These are phyloP conservation scores for Phytophthora citrophthora DNA, from an alignment of 352 stramenopile genomes.

Conservation along the genomic window DNA sequence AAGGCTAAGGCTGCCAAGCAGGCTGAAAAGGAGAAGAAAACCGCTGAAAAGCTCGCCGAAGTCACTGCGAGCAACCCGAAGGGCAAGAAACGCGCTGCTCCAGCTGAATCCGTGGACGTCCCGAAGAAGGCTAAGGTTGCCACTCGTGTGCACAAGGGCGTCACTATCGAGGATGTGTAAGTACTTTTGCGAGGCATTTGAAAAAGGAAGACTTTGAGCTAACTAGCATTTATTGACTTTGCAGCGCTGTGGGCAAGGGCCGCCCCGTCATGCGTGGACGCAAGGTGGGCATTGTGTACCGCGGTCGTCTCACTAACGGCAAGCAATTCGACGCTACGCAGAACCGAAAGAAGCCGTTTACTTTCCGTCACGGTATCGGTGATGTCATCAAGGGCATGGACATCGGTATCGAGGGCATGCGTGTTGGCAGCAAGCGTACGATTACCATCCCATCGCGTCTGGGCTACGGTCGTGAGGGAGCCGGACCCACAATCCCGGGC, in stretches of 20 bases:
- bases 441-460: conserved; percentile 94
- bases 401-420: conserved; percentile 92
- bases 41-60: conserved; percentile 60
- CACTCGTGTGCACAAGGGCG: conserved; percentile 73
- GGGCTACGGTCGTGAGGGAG: conserved; percentile 92
- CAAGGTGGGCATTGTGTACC: conserved; percentile 87
- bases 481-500: conserved; percentile 82
- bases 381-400: conserved; percentile 97
- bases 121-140: conserved; percentile 81
- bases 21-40: conserved; percentile 57
- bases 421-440: conserved; percentile 90
- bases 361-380: conserved; percentile 84
- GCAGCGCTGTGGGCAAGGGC: conserved; percentile 78
- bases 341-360: conserved; percentile 88
- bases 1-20: conserved; percentile 30
- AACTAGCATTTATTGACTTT: conserved; percentile 25
- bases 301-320: conserved; percentile 79
- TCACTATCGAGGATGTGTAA: conserved; percentile 83
- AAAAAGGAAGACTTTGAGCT: conserved; percentile 11
- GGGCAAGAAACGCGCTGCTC: conserved; percentile 74
- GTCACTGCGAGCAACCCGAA: conserved; percentile 40
- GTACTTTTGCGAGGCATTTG: conserved; percentile 15
- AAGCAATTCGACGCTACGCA: conserved; percentile 85
- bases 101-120: conserved; percentile 63
- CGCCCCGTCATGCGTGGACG: conserved; percentile 56